These are phyloP conservation scores for Leccinum ochraceum DNA, from an alignment of 768 basidiomycete genomes.

Conservation along the genomic window DNA sequence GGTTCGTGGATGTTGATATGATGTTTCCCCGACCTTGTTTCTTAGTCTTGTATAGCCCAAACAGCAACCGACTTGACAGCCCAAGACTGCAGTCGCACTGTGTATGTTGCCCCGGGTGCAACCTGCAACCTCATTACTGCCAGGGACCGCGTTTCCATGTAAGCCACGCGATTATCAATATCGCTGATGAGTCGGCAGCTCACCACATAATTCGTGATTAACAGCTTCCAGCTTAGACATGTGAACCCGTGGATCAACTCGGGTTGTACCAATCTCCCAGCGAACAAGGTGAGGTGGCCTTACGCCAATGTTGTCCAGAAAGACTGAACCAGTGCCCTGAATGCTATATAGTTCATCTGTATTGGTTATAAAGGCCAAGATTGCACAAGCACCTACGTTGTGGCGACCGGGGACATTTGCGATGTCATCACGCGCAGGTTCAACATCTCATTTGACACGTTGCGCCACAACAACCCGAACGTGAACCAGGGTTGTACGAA, in stretches of 20 bases:
- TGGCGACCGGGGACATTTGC: not conserved
- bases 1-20: not conserved
- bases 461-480: not conserved
- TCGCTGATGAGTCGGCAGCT: not conserved
- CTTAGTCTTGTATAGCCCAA: not conserved
- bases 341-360: slow-evolving; percentile 45
- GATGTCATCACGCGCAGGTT: not conserved
- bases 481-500: not conserved
- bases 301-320: not conserved
- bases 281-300: slow-evolving; percentile 25
- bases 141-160: not conserved
- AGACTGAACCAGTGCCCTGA: not conserved
- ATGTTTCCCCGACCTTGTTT: not conserved
- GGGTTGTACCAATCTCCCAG: too few relatives aligned
- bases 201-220: not conserved
- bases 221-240: slow-evolving; percentile 58
- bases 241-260: slow-evolving; percentile 47
- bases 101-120: not conserved
- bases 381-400: slow-evolving; percentile 36
- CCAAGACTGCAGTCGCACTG: not conserved
- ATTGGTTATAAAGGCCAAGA: slow-evolving; percentile 56
- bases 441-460: not conserved
- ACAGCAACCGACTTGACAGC: not conserved
- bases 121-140: not conserved
- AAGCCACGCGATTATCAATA: not conserved